Conservation (phyloP, 176 grass and related monocot species). For the Guadua angustifolia region DNA sequence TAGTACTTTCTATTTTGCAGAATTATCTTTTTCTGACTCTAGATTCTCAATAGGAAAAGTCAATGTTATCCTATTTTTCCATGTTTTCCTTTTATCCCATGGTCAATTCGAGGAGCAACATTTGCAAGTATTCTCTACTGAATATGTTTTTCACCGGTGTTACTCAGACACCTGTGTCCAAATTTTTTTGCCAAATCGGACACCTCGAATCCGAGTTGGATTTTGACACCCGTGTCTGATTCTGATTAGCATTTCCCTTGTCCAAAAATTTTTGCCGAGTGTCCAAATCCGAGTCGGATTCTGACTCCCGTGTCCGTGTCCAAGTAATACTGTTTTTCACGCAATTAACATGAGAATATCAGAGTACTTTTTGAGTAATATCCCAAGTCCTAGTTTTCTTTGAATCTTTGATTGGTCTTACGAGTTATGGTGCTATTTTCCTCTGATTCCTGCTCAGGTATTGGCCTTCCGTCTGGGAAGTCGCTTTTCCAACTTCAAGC, state of each 20-base stretch:
- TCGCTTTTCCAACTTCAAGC: slow-evolving; percentile 93
- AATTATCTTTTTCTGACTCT: not conserved
- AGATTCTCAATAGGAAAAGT: not conserved
- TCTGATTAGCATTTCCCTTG: no score
- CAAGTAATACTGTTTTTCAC: not conserved
- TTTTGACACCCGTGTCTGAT: no score
- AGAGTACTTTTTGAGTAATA: not conserved
- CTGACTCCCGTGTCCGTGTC: no score
- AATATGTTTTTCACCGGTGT: slow-evolving; percentile 1
- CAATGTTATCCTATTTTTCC: not conserved
- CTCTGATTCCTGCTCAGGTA: slow-evolving; percentile 50
- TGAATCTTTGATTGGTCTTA: slow-evolving; percentile 5
- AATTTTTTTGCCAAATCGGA: no score
- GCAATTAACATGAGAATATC: not conserved
- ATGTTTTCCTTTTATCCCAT: slow-evolving; percentile 9
- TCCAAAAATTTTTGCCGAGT: no score
- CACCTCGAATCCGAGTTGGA: no score
- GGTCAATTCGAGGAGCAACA: not conserved
- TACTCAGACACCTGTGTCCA: no score
- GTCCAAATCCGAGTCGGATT: no score
- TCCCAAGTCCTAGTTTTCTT: not conserved
- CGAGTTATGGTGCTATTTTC: slow-evolving; percentile 23
- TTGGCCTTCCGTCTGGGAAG: slow-evolving; percentile 83
- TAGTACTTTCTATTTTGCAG: not conserved
- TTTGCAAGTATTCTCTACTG: not conserved